Evolutionary conservation across 768 basidiomycete genomes (phyloP), one percentile per base, ranked within the genome.

Genomic region (Rhizopogon vinicolor): DNA sequence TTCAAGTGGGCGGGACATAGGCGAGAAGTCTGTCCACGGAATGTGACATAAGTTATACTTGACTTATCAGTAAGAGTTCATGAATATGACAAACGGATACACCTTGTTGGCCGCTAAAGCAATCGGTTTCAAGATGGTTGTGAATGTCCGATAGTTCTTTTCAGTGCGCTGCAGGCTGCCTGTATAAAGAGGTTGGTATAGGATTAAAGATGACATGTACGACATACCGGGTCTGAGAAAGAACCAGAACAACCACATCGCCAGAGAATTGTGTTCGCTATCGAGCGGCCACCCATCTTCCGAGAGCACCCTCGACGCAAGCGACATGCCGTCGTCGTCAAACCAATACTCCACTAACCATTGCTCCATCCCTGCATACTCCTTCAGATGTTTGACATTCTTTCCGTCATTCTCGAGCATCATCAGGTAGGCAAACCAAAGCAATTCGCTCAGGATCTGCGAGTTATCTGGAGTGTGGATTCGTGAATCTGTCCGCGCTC

Each of bases 231-330:
- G 79, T 22, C 73, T 75, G 14, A 90, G 65, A 39, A 91, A 69
- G 60, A 88, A 82, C 88, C 89, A 92, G 62, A 88, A 81, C 16
- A 91, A 63, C 89, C 88, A 92, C 81, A 90, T 86, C 3, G 83
- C 86, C 44, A 90, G 65, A 3, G 84, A 74, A 44, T 77, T 80
- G 18, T 75, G 71, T 57, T 75, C 74, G 53, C 78, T 74, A 48
- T 82, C 78, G 39, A 70, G 64, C 0, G 84, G 85, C 88, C 89
- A 91, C 3, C 64, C 58, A 19, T 79, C 78, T 8, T 60, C 66
- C n/a, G 62, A 64, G 22, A 85, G 72, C 41, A 65, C 66, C 39
- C 67, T 62, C 22, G 70, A 70, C 0, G 82, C 80, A 39, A 68
- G 67, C 25, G 86, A 87, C 28, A 83, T 77, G 2, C 87, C 87